phyloP scores from a whole-genome alignment of 2,329 filamentous ascomycete species.

The Trichoderma koningiopsis region DNA sequence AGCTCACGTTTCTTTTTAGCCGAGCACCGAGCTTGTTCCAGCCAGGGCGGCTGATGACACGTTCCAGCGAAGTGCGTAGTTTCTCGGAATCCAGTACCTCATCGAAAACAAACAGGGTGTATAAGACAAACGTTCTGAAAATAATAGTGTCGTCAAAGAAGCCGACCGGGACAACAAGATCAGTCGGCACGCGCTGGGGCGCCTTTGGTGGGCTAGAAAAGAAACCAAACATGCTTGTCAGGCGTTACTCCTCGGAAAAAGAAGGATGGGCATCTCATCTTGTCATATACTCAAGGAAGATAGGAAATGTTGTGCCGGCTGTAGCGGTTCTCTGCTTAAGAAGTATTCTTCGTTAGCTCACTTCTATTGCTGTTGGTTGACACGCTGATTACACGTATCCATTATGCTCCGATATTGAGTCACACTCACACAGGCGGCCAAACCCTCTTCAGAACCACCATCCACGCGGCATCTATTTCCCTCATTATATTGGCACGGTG shows the following conservation, averaged over 20 bases:
- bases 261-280: background rate
- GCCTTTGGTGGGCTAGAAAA: background rate
- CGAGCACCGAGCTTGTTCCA: conserved; percentile 52
- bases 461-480: background rate
- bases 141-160: conserved; percentile 17
- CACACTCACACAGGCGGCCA: background rate
- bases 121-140: conserved; percentile 6
- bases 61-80: conserved; percentile 40
- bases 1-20: conserved; percentile 33
- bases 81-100: conserved; percentile 48
- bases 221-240: background rate
- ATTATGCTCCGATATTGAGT: background rate
- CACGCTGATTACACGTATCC: background rate
- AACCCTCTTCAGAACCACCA: background rate
- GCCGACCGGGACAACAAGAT: conserved; percentile 11
- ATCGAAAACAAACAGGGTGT: conserved; percentile 40
- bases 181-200: background rate
- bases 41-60: conserved; percentile 45
- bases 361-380: background rate
- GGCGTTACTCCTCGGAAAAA: background rate
- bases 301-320: background rate
- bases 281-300: background rate
- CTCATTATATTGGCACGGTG: background rate
- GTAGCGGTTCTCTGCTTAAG: background rate
- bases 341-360: background rate